phyloP scores from a whole-genome alignment of 2,329 filamentous ascomycete genomes.

The Byssochlamys sp. region DNA sequence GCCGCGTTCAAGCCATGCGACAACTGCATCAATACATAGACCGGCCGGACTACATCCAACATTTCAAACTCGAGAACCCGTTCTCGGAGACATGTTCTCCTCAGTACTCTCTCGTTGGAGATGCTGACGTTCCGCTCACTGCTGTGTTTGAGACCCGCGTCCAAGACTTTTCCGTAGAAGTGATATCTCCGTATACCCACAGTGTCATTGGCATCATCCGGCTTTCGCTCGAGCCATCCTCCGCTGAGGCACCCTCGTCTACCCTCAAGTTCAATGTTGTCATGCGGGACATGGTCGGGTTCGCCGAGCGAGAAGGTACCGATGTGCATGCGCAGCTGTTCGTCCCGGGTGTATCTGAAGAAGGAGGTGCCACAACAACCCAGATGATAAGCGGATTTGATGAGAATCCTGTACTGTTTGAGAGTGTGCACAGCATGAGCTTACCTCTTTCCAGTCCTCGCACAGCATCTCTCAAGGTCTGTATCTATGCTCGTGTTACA shows the following conservation, averaged over 20 bases:
- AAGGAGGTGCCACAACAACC: slow-evolving; percentile 85
- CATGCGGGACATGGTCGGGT: slow-evolving; percentile 91
- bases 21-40: slow-evolving; percentile 96
- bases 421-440: slow-evolving; percentile 97
- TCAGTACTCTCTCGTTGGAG: slow-evolving; percentile 82
- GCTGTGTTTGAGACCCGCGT: slow-evolving; percentile 91
- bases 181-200: slow-evolving; percentile 83
- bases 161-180: slow-evolving; percentile 85
- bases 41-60: slow-evolving; percentile 85
- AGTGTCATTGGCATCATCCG: slow-evolving; percentile 85
- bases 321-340: slow-evolving; percentile 96
- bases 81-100: slow-evolving; percentile 87
- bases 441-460: slow-evolving; percentile 68
- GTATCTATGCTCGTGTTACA: slow-evolving; percentile 83
- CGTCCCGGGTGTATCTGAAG: slow-evolving; percentile 78
- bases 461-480: slow-evolving; percentile 68
- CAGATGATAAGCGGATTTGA: slow-evolving; percentile 92
- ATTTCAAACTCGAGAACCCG: slow-evolving; percentile 84
- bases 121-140: slow-evolving; percentile 81
- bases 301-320: slow-evolving; percentile 88
- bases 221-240: slow-evolving; percentile 84
- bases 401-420: slow-evolving; percentile 82
- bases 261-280: slow-evolving; percentile 97
- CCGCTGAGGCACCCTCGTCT: slow-evolving; percentile 79
- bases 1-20: slow-evolving; percentile 81